These are phyloP conservation scores for Beta lomatogona DNA, from an alignment of 179 eudicot genomes.

Conservation along the genomic window DNA sequence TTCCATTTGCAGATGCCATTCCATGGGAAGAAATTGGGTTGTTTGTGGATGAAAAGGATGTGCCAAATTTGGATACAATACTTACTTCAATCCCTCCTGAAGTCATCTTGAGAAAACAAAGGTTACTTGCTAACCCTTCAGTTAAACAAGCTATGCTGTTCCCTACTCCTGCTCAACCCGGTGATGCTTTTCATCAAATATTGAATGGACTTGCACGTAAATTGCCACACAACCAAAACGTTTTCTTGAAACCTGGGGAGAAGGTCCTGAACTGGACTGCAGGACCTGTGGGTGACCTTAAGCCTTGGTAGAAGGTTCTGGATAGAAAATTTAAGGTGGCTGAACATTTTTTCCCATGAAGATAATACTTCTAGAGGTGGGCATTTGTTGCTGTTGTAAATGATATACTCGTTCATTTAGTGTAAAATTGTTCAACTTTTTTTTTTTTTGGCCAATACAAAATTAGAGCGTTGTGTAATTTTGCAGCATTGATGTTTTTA, in stretches of 20 bases:
- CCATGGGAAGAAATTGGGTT: slow-evolving; percentile 96
- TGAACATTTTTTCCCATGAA: background rate
- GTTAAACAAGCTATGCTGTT: slow-evolving; percentile 95
- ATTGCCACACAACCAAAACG: slow-evolving; percentile 61
- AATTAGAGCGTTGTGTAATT: background rate
- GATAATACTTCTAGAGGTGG: slow-evolving; percentile 3
- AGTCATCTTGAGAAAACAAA: slow-evolving; percentile 83
- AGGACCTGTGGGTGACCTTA: slow-evolving; percentile 81
- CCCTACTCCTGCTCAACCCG: slow-evolving; percentile 86
- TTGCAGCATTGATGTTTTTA: background rate
- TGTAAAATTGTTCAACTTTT: slow-evolving; percentile 8
- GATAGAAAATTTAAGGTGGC: background rate
- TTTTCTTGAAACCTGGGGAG: slow-evolving; percentile 60
- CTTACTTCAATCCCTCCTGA: slow-evolving; percentile 80
- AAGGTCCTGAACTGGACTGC: slow-evolving; percentile 88
- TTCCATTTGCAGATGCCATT: slow-evolving; percentile 95
- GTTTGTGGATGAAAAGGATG: slow-evolving; percentile 82
- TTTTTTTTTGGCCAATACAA: slow-evolving; percentile 1
- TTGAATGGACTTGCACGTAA: slow-evolving; percentile 94
- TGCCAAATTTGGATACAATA: slow-evolving; percentile 75
- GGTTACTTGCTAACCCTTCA: slow-evolving; percentile 89
- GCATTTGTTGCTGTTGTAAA: slow-evolving; percentile 26
- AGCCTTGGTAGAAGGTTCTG: slow-evolving; percentile 67
- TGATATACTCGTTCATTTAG: slow-evolving; percentile 18
- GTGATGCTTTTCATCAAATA: slow-evolving; percentile 94